Conservation (phyloP, 768 basidiomycete genomes). For the Pleurotus sapidus region DNA sequence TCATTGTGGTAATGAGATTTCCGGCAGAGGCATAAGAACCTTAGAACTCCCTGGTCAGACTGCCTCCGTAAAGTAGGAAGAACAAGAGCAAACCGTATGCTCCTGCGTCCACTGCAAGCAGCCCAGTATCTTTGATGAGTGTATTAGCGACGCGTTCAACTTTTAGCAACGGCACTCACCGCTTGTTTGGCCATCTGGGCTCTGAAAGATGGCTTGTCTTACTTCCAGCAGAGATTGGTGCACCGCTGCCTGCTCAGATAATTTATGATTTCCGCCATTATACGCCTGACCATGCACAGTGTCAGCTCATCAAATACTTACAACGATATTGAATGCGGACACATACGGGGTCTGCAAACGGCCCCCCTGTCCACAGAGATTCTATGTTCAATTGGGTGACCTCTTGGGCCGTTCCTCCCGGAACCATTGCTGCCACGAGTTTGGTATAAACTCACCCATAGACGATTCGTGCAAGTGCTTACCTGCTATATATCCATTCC, state of each 20-base stretch:
- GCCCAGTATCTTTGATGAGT: constrained; percentile 42
- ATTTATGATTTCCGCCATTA: constrained; percentile 66
- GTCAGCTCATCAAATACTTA: not conserved
- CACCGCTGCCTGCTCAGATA: constrained; percentile 38
- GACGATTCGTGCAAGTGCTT: not conserved
- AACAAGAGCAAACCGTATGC: constrained; percentile 49
- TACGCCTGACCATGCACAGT: constrained; percentile 41
- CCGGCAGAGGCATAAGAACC: constrained; percentile 72
- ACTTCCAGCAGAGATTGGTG: constrained; percentile 49
- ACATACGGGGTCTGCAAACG: constrained; percentile 61
- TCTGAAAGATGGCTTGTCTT: constrained; percentile 56
- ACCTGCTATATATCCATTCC: constrained; percentile 74
- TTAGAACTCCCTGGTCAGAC: constrained; percentile 19
- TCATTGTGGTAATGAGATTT: constrained; percentile 49
- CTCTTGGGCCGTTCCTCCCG: constrained; percentile 60
- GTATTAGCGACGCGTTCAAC: not conserved
- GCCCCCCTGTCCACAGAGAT: constrained; percentile 74
- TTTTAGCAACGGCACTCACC: constrained; percentile 29
- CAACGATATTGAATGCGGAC: not conserved
- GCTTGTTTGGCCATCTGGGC: constrained; percentile 55
- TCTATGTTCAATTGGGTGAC: constrained; percentile 71
- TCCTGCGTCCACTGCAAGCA: constrained; percentile 50
- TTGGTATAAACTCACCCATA: too few species aligned
- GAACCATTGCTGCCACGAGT: constrained; percentile 50
- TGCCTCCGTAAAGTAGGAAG: not conserved